These are phyloP conservation scores for Trametes sp. DNA, from an alignment of 1,284 basidiomycete genomes.

Conservation along the genomic window DNA sequence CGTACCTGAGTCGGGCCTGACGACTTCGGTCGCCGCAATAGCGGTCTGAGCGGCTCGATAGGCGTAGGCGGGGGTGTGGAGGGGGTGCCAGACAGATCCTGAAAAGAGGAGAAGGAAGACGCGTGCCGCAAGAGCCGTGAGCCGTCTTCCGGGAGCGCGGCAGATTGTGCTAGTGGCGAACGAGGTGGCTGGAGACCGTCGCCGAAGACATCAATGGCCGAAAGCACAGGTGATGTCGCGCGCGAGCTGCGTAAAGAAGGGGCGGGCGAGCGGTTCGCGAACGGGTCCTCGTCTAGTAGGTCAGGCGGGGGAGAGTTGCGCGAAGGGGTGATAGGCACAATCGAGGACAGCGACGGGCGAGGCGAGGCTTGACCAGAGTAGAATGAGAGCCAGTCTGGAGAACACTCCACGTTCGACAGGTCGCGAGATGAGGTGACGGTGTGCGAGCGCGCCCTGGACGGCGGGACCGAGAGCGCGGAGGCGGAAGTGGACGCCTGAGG, in stretches of 20 bases:
- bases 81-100: conserved; percentile 21
- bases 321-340: conserved; percentile 28
- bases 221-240: conserved; percentile 32
- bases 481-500: conserved; percentile 35
- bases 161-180: conserved; percentile 37
- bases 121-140: conserved; percentile 18
- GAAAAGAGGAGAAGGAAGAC: conserved; percentile 24
- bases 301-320: conserved; percentile 47
- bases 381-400: conserved; percentile 30
- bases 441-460: conserved; percentile 27
- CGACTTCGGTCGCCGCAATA: conserved; percentile 45
- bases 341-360: conserved; percentile 24
- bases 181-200: conserved; percentile 32
- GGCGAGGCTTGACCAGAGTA: conserved; percentile 31
- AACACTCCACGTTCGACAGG: conserved; percentile 19
- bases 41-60: conserved; percentile 26
- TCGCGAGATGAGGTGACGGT: conserved; percentile 25
- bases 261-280: conserved; percentile 59
- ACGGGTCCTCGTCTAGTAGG: conserved; percentile 74
- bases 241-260: conserved; percentile 34
- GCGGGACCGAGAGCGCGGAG: conserved; percentile 20
- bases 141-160: conserved; percentile 15
- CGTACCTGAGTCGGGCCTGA: conserved; percentile 49
- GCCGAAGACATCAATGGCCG: conserved; percentile 29
- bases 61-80: conserved; percentile 36